Evolutionary conservation across 352 stramenopile genomes (phyloP).

Genomic region (Globisporangium alternatum): DNA sequence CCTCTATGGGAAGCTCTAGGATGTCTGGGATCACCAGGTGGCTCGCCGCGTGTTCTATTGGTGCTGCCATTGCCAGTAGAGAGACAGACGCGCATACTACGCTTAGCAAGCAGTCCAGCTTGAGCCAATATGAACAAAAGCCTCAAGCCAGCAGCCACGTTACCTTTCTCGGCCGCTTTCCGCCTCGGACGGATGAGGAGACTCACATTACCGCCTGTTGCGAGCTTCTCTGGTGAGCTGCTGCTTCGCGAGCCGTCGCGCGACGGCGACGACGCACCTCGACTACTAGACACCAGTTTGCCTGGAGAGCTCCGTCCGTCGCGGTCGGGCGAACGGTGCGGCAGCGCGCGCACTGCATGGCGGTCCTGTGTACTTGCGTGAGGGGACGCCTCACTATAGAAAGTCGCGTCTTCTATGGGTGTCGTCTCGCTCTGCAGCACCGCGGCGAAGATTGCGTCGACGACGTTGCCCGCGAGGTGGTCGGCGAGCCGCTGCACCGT

Average conservation of each 20-base stretch:
- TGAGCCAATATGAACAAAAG: not conserved
- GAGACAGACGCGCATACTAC: not conserved
- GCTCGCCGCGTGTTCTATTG: not conserved
- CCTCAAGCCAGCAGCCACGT: not conserved
- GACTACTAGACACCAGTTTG: not conserved
- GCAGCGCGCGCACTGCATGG: constrained; percentile 45
- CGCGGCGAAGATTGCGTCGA: constrained; percentile 37
- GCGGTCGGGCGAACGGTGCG: constrained; percentile 27
- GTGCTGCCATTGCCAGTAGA: not conserved
- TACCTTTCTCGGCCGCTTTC: constrained; percentile 7
- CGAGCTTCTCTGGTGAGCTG: constrained; percentile 10
- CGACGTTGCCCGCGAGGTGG: constrained; percentile 30
- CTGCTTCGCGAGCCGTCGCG: not conserved
- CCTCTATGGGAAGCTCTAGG: constrained; percentile 11
- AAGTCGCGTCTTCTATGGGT: constrained; percentile 16
- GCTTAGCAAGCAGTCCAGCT: not conserved
- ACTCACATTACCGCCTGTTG: not conserved
- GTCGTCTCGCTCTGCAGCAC: constrained; percentile 23
- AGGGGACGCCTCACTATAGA: constrained; percentile 25
- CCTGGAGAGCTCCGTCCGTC: constrained; percentile 1
- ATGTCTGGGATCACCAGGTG: constrained; percentile 7
- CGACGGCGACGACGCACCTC: not conserved
- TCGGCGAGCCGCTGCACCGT: constrained; percentile 21
- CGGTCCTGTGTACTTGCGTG: constrained; percentile 33
- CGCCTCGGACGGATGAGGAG: not conserved